Evolutionary conservation across 139 green algal species (phyloP).

Genomic region (Spirogloea muscicola): DNA sequence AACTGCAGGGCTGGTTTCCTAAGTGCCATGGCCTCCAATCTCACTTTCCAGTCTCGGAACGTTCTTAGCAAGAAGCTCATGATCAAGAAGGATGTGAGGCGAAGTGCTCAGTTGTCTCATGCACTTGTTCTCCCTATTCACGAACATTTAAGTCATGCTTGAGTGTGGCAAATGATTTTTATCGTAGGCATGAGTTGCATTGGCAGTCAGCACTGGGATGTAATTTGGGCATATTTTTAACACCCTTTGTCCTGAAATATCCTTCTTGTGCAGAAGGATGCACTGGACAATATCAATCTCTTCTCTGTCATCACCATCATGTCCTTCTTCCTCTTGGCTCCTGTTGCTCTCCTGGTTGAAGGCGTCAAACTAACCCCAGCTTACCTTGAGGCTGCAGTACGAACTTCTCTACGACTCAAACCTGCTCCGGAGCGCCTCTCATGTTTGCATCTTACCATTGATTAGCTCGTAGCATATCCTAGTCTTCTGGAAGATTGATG

Average conservation of each 20-base stretch:
- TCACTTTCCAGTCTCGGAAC: slow-evolving; percentile 95
- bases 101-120: too few relatives aligned
- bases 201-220: too few relatives aligned
- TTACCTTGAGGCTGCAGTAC: slow-evolving; percentile 42
- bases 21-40: slow-evolving; percentile 86
- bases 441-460: too few relatives aligned
- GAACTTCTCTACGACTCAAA: neutral
- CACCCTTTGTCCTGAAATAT: too few relatives aligned
- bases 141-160: too few relatives aligned
- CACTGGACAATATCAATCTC: slow-evolving; percentile 86
- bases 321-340: slow-evolving; percentile 74
- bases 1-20: slow-evolving; percentile 73
- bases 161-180: too few relatives aligned
- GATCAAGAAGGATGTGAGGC: slow-evolving; percentile 58
- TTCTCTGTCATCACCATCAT: slow-evolving; percentile 96
- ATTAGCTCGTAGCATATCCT: too few relatives aligned
- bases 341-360: slow-evolving; percentile 66
- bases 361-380: slow-evolving; percentile 65
- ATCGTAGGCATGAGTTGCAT: too few relatives aligned
- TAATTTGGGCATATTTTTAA: too few relatives aligned
- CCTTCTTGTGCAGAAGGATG: too few relatives aligned
- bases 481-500: too few relatives aligned
- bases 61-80: slow-evolving; percentile 99
- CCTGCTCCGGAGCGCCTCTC: neutral
- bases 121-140: too few relatives aligned